Evolutionary conservation across 1,139 yeast species (phyloP), one percentile per base, ranked within the genome.

Genomic region (Hanseniaspora uvarum): DNA sequence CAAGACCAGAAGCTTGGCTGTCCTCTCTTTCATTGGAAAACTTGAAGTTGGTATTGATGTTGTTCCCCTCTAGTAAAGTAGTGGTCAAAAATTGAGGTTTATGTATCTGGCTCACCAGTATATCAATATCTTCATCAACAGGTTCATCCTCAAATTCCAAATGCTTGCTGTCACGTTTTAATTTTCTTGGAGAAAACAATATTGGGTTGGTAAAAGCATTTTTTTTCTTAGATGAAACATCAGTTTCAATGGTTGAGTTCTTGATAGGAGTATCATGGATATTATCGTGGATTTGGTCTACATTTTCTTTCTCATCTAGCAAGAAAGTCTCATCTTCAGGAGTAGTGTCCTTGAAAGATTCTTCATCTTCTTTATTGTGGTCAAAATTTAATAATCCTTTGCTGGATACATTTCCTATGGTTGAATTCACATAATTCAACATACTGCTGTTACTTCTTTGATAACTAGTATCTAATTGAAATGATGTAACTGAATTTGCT

Each of bases 401-500:
- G 28, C 4, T 31, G 3, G 52, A 19, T 23, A 30, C 28, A 47
- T 38, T 30, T 12, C 31, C 21, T 21, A 28, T 26, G 16, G 24
- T 28, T 30, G 34, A 39, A 26, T 31, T 39, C 21, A 30, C 10
- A 16, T 23, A 36, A 26, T 14, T 47, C n/a, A 30, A 14, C n/a
- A 38, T 4, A n/a, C 19, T 36, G 12, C 34, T 33, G 28, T 23
- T 24, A 19, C 28, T 44, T 34, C 38, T 43, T 23, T 37, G 43
- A 14, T 50, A 37, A n/a, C 39, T 44, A 18, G 37, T 50, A 19
- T 52, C 50, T 8, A 52, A 14, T 18, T 45, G 50, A 24, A 60
- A 39, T 6, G 64, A 61, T 10, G 57, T 45, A 10, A 59, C 52
- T 6, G 67, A 63, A 24, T 56, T 58, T 45, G 61, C 60, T 46